Percentiles rank a stretch among this genome's conserved stretches.
Conservation (phyloP, 2,329 filamentous ascomycete genomes). For the Cytospora paraplurivora region DNA sequence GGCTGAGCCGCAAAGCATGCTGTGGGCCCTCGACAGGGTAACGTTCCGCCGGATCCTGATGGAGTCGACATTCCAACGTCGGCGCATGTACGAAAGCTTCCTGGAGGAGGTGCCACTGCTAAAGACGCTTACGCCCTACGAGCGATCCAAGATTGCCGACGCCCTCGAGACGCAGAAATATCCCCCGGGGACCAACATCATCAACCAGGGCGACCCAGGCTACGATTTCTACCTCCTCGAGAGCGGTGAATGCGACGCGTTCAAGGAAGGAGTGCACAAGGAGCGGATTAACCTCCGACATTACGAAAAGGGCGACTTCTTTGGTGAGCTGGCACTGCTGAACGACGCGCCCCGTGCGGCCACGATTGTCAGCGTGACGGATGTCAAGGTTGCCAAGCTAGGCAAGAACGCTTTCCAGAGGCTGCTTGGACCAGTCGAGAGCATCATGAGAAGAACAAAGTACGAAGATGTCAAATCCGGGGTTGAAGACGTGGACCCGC, state of each 20-base stretch:
- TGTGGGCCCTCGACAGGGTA: conserved; percentile 93
- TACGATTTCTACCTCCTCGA: conserved; percentile 92
- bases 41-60: conserved; percentile 98
- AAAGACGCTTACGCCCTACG: conserved; percentile 81
- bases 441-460: conserved; percentile 83
- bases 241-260: conserved; percentile 81
- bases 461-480: conserved; percentile 62
- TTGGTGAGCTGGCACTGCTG: conserved; percentile 90
- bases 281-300: conserved; percentile 63
- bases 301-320: conserved; percentile 93
- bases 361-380: conserved; percentile 78
- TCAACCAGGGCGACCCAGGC: conserved; percentile 87
- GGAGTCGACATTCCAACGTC: conserved; percentile 94
- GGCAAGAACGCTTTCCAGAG: conserved; percentile 95
- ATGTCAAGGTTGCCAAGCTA: conserved; percentile 90
- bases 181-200: conserved; percentile 77
- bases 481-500: conserved; percentile 68
- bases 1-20: conserved; percentile 72
- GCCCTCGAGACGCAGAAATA: conserved; percentile 91
- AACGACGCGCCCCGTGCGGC: conserved; percentile 94
- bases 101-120: conserved; percentile 90
- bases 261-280: conserved; percentile 70
- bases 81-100: conserved; percentile 97
- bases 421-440: conserved; percentile 87
- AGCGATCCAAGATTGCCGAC: conserved; percentile 96